phyloP scores from a whole-genome alignment of 1,139 yeast genomes.

The Sugiyamaella pinicola region DNA sequence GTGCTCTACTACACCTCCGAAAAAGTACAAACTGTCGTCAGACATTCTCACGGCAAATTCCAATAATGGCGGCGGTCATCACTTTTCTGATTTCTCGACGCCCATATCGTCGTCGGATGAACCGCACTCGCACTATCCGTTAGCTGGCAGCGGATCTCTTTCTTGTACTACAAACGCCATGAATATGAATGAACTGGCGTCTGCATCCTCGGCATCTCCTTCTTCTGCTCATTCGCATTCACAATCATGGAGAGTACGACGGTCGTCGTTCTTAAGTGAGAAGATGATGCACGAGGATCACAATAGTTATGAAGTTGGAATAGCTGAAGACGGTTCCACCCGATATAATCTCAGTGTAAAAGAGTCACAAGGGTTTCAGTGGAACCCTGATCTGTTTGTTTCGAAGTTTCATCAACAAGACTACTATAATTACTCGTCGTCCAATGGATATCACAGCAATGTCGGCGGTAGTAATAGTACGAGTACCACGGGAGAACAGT shows the following conservation, averaged over 20 bases:
- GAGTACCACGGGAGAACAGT: conserved; percentile 6
- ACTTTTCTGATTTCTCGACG: neutral
- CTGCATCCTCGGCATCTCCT: neutral
- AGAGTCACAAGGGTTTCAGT: conserved; percentile 72
- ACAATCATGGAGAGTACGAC: conserved; percentile 48
- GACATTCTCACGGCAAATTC: neutral
- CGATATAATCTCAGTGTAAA: conserved; percentile 49
- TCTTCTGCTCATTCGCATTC: neutral
- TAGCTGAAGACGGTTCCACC: conserved; percentile 33
- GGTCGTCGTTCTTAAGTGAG: conserved; percentile 60
- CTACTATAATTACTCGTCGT: conserved; percentile 13
- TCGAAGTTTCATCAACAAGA: conserved; percentile 58
- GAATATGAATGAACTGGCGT: neutral
- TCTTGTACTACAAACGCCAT: neutral
- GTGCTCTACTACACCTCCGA: conserved; percentile 18
- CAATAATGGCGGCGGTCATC: neutral
- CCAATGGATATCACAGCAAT: conserved; percentile 9
- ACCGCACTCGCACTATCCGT: neutral
- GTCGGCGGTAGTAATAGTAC: conserved; percentile 11
- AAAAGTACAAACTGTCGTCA: conserved; percentile 13
- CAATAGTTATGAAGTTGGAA: conserved; percentile 55
- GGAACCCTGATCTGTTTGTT: conserved; percentile 75
- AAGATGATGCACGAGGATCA: conserved; percentile 66
- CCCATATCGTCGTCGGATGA: neutral
- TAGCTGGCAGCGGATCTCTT: too few species aligned